These are phyloP conservation scores for Penicillium sp. DNA, from an alignment of 2,329 filamentous ascomycete genomes.

Conservation along the genomic window DNA sequence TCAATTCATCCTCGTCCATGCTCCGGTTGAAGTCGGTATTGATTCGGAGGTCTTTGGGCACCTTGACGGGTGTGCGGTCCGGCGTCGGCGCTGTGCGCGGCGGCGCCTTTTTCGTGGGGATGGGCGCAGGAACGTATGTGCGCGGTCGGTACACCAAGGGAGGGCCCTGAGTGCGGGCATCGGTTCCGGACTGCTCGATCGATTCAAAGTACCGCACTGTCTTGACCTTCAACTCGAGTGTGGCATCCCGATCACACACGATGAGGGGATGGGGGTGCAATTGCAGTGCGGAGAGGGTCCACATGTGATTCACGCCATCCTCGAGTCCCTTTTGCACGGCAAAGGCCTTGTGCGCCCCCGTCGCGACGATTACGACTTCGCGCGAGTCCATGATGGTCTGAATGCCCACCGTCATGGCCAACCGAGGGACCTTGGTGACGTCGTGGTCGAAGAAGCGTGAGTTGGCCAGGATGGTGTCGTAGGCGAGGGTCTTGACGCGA, in stretches of 20 bases:
- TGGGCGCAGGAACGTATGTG: slow-evolving; percentile 31
- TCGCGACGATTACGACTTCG: slow-evolving; percentile 77
- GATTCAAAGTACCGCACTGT: slow-evolving; percentile 69
- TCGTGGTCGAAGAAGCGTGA: slow-evolving; percentile 77
- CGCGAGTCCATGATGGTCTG: slow-evolving; percentile 74
- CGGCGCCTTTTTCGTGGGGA: slow-evolving; percentile 16
- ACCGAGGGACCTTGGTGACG: slow-evolving; percentile 65
- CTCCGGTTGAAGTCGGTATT: slow-evolving; percentile 37
- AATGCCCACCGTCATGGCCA: slow-evolving; percentile 79
- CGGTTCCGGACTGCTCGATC: slow-evolving; percentile 58
- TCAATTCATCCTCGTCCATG: slow-evolving; percentile 40
- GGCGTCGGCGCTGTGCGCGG: slow-evolving; percentile 23
- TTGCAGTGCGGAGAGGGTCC: slow-evolving; percentile 76
- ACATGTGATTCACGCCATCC: slow-evolving; percentile 81
- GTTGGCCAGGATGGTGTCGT: slow-evolving; percentile 81
- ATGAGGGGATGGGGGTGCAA: slow-evolving; percentile 76
- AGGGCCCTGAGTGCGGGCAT: slow-evolving; percentile 40
- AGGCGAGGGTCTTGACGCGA: slow-evolving; percentile 78
- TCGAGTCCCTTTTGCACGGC: slow-evolving; percentile 77
- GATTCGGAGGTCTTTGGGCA: slow-evolving; percentile 40
- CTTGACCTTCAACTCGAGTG: slow-evolving; percentile 66
- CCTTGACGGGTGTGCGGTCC: slow-evolving; percentile 24
- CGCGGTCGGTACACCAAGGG: slow-evolving; percentile 37
- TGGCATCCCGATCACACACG: slow-evolving; percentile 76
- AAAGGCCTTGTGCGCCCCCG: slow-evolving; percentile 72